Evolutionary conservation across 1,139 yeast species (phyloP), one percentile per base, ranked within the genome.

Genomic region (Lodderomyces metapsilosis): DNA sequence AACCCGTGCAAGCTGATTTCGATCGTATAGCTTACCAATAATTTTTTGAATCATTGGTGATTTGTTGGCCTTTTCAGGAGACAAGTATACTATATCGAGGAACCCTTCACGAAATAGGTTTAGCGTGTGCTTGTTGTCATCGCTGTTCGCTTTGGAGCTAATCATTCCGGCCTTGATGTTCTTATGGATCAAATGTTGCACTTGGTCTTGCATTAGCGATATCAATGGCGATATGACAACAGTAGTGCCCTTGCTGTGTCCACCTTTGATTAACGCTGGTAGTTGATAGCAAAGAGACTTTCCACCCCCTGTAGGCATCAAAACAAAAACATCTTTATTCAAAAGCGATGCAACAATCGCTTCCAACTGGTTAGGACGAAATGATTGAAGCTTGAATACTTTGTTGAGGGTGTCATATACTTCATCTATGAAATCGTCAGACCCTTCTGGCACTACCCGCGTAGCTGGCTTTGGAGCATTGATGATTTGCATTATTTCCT

Each of bases 231-330:
- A 91, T 4, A 94, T 80, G 5, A 94, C 99, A 33, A 94, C 78
- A 0, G 98, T 89, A 0, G 94, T 84, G 11, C 98, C 98, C 13
- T 64, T 67, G 0, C 95, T 85, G 25, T 64, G 71, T 1, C 96
- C 98, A 1, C 83, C 70, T 38, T 74, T 71, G 1, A 92, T 81
- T 38, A 92, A 68, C 0, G 98, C 97, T 0, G 99, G 98, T 15
- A 94, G 67, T 61, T 94, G 99, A 61, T 91, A 94, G 58, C 99
- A 94, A 34, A 94, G 67, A 0, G 98, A 91, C 60, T 94, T 94
- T 39, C 99, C 99, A 39, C 98, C 98, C 35, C 99, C 99, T 0
- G 99, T 94, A 0, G 99, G 99, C 97, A 94, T 92, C 51, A 94
- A 70, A 2, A 94, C 97, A 66, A 94, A 88, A 0, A 88, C 96